Evolutionary conservation across 495 filamentous ascomycete species (phyloP).

Genomic region (Aspergillus diversus): DNA sequence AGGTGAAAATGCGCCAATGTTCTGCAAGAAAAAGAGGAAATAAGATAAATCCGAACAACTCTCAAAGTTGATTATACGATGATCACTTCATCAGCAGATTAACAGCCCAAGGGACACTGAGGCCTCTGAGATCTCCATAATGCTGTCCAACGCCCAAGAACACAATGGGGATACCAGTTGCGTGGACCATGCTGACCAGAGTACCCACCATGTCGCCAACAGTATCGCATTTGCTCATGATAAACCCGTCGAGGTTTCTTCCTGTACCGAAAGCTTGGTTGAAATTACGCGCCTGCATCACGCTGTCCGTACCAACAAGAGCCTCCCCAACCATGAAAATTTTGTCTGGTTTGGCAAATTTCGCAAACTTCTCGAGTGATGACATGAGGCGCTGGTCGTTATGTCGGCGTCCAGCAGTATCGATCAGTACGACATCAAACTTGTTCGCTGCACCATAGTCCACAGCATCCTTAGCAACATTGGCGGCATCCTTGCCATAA

Average conservation of each 20-base stretch:
- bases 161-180: slow-evolving; percentile 91
- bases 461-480: slow-evolving; percentile 93
- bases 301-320: slow-evolving; percentile 90
- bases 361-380: slow-evolving; percentile 93
- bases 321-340: slow-evolving; percentile 99
- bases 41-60: neutral
- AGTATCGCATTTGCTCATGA: slow-evolving; percentile 98
- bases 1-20: neutral
- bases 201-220: slow-evolving; percentile 99
- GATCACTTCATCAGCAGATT: slow-evolving; percentile 69
- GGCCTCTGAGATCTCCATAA: slow-evolving; percentile 90
- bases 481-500: slow-evolving; percentile 95
- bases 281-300: slow-evolving; percentile 94
- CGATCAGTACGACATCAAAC: slow-evolving; percentile 94
- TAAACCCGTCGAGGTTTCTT: slow-evolving; percentile 86
- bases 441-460: slow-evolving; percentile 70
- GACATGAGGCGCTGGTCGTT: slow-evolving; percentile 96
- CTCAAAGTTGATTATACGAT: neutral
- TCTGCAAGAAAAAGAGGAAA: neutral
- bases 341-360: slow-evolving; percentile 93
- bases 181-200: slow-evolving; percentile 95
- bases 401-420: slow-evolving; percentile 92
- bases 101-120: slow-evolving; percentile 92
- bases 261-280: slow-evolving; percentile 86
- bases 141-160: slow-evolving; percentile 96